These are phyloP conservation scores for Hondaea fermentalgiana DNA, from an alignment of 108 stramenopile species.

Conservation along the genomic window DNA sequence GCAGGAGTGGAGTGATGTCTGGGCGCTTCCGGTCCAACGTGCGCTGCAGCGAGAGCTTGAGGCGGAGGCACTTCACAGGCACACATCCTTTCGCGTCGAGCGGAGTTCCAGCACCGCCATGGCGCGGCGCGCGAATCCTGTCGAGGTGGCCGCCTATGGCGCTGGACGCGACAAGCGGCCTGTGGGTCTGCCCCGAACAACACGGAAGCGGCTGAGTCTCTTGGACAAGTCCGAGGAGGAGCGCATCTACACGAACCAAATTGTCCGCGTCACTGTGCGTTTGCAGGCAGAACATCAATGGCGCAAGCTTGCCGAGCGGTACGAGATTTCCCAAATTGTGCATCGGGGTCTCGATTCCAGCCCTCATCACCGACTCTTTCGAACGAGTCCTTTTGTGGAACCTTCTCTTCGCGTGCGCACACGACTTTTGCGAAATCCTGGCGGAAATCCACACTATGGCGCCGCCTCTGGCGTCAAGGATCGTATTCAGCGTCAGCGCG, in stretches of 20 bases:
- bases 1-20: neutral
- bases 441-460: neutral
- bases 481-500: neutral
- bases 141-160: neutral
- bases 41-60: neutral
- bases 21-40: neutral
- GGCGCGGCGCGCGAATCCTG: neutral
- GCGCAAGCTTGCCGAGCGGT: neutral
- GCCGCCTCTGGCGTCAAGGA: neutral
- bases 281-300: neutral
- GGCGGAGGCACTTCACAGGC: neutral
- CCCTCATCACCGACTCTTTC: neutral
- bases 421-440: neutral
- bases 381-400: neutral
- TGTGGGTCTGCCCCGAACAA: neutral
- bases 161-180: neutral
- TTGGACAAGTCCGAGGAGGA: neutral
- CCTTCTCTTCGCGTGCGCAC: neutral
- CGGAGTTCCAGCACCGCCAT: neutral
- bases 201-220: neutral
- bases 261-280: neutral
- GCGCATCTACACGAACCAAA: neutral
- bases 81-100: neutral
- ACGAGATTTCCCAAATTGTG: neutral
- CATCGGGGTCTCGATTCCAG: neutral